Conservation (phyloP, 2,329 filamentous ascomycete species). For the Fusarium sambucinum region DNA sequence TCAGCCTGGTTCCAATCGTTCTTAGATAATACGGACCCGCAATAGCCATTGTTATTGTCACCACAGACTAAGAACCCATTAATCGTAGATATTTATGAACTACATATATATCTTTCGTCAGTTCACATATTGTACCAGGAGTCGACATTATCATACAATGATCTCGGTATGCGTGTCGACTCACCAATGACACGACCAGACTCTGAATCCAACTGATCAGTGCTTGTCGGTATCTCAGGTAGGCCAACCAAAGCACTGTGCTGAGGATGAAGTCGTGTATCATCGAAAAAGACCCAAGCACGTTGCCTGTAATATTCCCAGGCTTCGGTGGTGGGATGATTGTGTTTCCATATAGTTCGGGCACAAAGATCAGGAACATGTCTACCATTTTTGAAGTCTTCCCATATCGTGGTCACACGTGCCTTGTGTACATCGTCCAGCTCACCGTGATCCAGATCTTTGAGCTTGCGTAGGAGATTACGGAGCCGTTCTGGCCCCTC, state of each 20-base stretch:
- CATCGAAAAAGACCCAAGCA: conserved; percentile 15
- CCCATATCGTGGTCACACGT: not conserved
- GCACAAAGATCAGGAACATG: not conserved
- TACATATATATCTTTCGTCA: not conserved
- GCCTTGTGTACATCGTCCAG: not conserved
- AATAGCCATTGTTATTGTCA: not conserved
- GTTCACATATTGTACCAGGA: not conserved
- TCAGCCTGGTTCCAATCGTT: not conserved
- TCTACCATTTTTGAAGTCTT: not conserved
- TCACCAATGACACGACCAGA: not conserved
- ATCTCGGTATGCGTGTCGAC: not conserved
- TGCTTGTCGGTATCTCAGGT: not conserved
- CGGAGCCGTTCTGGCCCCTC: not conserved
- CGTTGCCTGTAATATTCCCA: not conserved
- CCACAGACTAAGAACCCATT: not conserved
- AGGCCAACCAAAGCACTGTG: not conserved
- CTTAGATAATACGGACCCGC: not conserved
- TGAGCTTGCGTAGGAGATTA: not conserved
- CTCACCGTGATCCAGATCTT: not conserved
- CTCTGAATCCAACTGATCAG: not conserved
- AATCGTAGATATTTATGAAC: not conserved
- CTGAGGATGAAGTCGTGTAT: not conserved
- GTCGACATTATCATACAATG: not conserved
- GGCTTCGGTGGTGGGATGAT: no score
- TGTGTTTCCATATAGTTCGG: not conserved